Base-by-base conservation (phyloP, 345 rosid species). In the Dipteronia dyeriana region DNA sequence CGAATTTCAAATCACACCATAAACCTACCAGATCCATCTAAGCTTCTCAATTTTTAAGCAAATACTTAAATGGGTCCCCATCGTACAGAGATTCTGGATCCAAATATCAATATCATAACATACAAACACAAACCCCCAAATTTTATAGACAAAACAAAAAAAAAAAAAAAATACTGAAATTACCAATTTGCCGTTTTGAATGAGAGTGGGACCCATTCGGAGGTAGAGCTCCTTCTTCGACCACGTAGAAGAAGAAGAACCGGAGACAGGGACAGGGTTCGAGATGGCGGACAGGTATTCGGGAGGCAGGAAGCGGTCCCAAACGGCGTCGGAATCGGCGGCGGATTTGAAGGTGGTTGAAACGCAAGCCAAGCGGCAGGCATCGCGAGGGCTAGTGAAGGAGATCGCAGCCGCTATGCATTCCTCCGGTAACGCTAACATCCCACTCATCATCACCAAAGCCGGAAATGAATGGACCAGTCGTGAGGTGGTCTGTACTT, bases 131-230 rank as follows among this genome's bases (percentile, higher is more conserved):
- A 13, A 49, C 17, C 14, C 54, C 5, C 54, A 49, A 14, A 49
- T 34, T 34, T 34, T 34, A 4, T 14, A 49, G 4, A 12, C 17
- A 49, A 3, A 3, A 11, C 17, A 12, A 54, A 13, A 16, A 11
- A 54, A 16, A 12, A 17, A 54, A 16, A n/a, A 19, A 4, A 14
- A 16, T 0, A 41, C 9, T 9, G 1, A 23, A 41, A 19, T 61
- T 68, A 94, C 97, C 98, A 77, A 87, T 65, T 76, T 84, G 20
- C 90, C 96, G 0, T 80, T 26, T 5, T 91, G 87, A 75, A 94
- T 78, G n/a, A 90, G 84, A 70, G 73, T 49, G 20, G 63, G 41
- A 61, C 88, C 86, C 10, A 87, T 82, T 38, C 71, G 45, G 68
- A 85, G 38, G 79, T 76, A 90, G n/a, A 89, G 78, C 34, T 84